Evolutionary conservation across 805 yeast species (phyloP), one percentile per base, ranked within the genome.

Genomic region (Nematodospora valgi): DNA sequence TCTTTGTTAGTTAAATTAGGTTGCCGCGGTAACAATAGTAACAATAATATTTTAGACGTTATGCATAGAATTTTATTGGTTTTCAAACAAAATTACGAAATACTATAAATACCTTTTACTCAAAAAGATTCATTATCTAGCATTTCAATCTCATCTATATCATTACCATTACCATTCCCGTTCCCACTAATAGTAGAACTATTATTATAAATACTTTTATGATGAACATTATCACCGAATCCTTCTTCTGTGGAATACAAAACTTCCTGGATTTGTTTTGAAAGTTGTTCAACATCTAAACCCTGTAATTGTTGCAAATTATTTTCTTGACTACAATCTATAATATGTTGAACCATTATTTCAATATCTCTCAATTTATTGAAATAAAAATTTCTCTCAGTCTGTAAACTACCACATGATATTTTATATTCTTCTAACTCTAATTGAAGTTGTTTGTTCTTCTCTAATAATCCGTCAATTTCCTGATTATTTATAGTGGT

Each of bases 381-480:
- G 62, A 86, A 91, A 58, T 93, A 93, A 51, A 91, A 87, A 56
- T 86, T 84, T 43, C 98, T 76, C 56, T 93, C 97, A 1, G 84
- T 75, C 49, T 82, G 86, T 32, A 86, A 63, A 10, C 80, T 76
- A 32, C 80, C 84, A 14, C 81, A 73, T 10, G 81, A 76, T 15
- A 74, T 66, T 39, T 70, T 71, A 45, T 73, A 72, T 43, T 81
- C 86, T 11, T 66, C 68, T 13, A 77, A 47, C 45, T 85, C 87
- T 13, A n/a, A 6, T 30, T 30, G 27, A 6, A 11, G n/a, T 4
- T 7, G 9, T 17, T 23, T 27, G 16, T n/a, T 15, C 13, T 30
- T 30, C 3, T 30, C 27, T 16, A 17, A 23, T 17, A 30, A 17
- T 22, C 23, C 27, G 23, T 30, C 27, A 23, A 15, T 23, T 23